Percentiles rank a stretch among this genome's conserved stretches.
These are phyloP conservation scores for Penicillium egyptiacum DNA, from an alignment of 495 filamentous ascomycete species.

Conservation along the genomic window DNA sequence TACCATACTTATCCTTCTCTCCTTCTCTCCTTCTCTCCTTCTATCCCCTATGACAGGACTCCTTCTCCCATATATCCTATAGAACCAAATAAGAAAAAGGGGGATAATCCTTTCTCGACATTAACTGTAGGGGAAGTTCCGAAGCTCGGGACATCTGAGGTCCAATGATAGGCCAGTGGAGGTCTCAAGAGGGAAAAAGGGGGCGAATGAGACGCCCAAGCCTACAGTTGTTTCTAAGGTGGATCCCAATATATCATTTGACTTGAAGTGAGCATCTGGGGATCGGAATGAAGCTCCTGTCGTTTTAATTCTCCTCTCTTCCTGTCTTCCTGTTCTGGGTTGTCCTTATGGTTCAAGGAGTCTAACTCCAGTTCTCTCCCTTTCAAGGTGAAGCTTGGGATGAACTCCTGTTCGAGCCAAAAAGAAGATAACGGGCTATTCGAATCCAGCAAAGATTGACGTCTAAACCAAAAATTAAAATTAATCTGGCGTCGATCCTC, in stretches of 20 bases:
- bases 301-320: not conserved
- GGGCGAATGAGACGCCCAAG: conserved; percentile 12
- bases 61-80: not conserved
- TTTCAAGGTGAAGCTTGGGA: not conserved
- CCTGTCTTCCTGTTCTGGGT: not conserved
- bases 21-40: not conserved
- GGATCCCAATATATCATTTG: not conserved
- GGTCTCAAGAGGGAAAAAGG: conserved; percentile 15
- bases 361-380: not conserved
- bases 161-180: conserved; percentile 17
- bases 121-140: not conserved
- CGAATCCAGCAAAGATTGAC: conserved; percentile 6
- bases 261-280: not conserved
- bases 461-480: not conserved
- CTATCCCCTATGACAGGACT: no score
- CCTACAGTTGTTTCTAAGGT: not conserved
- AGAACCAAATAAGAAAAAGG: not conserved
- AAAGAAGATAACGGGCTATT: not conserved
- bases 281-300: not conserved
- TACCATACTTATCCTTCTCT: not conserved
- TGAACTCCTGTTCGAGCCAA: not conserved
- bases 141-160: conserved; percentile 6
- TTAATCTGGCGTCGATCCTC: conserved; percentile 17
- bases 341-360: not conserved
- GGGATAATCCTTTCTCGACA: not conserved